A percentile compares a stretch with the other conserved stretches of the same genome.
phyloP scores from a whole-genome alignment of 2,329 filamentous ascomycete species.

The Aspergillus sergii region DNA sequence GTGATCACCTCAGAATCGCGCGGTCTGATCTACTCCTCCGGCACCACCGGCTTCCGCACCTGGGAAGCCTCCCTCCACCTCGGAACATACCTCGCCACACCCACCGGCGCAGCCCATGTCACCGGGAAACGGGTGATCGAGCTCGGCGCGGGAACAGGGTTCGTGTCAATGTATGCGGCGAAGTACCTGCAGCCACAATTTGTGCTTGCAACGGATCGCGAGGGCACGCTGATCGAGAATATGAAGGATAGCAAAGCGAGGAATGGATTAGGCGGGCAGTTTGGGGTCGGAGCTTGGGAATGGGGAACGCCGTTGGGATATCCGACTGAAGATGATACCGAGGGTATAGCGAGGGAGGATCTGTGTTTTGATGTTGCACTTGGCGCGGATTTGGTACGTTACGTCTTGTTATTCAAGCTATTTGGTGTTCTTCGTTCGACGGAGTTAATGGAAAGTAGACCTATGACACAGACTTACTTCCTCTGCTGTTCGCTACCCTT shows the following conservation, averaged over 20 bases:
- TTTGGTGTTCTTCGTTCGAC: neutral
- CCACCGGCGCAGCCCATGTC: slow-evolving; percentile 50
- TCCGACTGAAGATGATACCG: slow-evolving; percentile 10
- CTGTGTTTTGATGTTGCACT: slow-evolving; percentile 42
- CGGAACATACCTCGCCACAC: slow-evolving; percentile 58
- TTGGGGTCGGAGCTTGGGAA: slow-evolving; percentile 44
- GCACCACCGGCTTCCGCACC: slow-evolving; percentile 68
- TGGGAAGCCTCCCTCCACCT: slow-evolving; percentile 71
- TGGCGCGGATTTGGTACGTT: slow-evolving; percentile 45
- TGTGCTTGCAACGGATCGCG: slow-evolving; percentile 65
- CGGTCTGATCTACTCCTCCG: slow-evolving; percentile 59
- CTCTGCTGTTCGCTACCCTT: slow-evolving; percentile 59
- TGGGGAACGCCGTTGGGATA: slow-evolving; percentile 39
- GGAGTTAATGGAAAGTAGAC: slow-evolving; percentile 47
- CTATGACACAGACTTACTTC: slow-evolving; percentile 62
- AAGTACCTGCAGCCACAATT: slow-evolving; percentile 57
- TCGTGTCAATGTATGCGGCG: slow-evolving; percentile 65
- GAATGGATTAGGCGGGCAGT: slow-evolving; percentile 32
- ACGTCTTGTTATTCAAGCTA: neutral
- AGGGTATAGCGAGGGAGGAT: slow-evolving; percentile 1
- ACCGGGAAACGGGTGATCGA: slow-evolving; percentile 61
- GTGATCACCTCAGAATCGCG: slow-evolving; percentile 55
- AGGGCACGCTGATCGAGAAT: slow-evolving; percentile 46
- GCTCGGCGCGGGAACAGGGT: slow-evolving; percentile 68
- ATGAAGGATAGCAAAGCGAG: slow-evolving; percentile 40